A percentile compares a stretch with the other conserved stretches of the same genome.
These are phyloP conservation scores for Emmonsia crescens DNA, from an alignment of 2,329 filamentous ascomycete genomes.

Conservation along the genomic window DNA sequence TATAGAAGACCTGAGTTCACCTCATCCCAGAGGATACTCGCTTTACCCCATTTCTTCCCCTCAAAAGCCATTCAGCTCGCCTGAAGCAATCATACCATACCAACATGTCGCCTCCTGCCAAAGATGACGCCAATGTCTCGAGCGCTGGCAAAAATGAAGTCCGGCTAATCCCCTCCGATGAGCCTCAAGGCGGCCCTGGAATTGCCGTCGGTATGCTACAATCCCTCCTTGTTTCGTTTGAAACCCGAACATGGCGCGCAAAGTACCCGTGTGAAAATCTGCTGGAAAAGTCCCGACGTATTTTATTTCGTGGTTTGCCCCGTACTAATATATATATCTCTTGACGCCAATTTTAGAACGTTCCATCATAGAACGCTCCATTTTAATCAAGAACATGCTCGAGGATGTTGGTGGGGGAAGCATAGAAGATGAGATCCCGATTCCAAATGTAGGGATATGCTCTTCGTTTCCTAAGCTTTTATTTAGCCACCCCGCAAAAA, in stretches of 20 bases:
- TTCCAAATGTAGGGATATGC: constrained; percentile 45
- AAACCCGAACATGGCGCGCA: neutral
- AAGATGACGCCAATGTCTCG: neutral
- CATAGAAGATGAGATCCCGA: constrained; percentile 49
- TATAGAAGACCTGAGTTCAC: neutral
- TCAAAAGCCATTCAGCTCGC: neutral
- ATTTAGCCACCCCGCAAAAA: neutral
- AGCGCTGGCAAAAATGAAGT: neutral
- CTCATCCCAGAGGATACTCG: neutral
- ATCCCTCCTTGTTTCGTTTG: neutral
- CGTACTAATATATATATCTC: neutral
- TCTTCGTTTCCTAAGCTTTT: neutral
- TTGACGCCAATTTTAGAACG: constrained; percentile 50
- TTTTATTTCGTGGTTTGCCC: neutral
- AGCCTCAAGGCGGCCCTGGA: neutral
- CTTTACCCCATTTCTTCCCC: neutral
- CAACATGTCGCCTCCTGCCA: neutral
- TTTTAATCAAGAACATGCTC: constrained; percentile 97
- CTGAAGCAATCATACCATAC: neutral
- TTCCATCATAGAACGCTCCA: constrained; percentile 75
- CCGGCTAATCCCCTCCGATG: neutral
- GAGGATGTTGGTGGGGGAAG: constrained; percentile 68
- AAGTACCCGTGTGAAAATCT: neutral
- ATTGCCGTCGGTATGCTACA: neutral
- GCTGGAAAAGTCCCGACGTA: neutral